phyloP scores from a whole-genome alignment of 345 rosid species.

The Viola odorata region DNA sequence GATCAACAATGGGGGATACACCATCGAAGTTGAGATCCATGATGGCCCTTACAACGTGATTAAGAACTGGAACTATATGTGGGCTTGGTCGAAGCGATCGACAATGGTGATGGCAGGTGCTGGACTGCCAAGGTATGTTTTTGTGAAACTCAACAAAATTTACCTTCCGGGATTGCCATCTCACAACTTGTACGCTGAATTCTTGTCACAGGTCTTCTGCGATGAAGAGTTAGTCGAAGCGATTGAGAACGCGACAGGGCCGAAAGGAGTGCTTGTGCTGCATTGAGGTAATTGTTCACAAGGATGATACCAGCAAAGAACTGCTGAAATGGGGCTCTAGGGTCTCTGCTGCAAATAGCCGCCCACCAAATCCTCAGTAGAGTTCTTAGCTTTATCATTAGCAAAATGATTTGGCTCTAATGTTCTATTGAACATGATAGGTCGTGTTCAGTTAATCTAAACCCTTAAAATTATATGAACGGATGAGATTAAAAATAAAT shows the following conservation, averaged over 20 bases:
- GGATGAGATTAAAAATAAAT: too few relatives aligned
- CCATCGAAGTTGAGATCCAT: background rate
- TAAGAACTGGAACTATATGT: conserved; percentile 74
- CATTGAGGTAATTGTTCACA: conserved; percentile 5
- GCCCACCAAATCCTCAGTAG: conserved; percentile 66
- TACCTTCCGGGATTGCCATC: background rate
- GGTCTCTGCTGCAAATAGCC: conserved; percentile 69
- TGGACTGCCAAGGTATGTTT: conserved; percentile 4
- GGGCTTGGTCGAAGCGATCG: conserved; percentile 49
- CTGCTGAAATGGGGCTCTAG: conserved; percentile 71
- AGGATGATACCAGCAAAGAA: conserved; percentile 19
- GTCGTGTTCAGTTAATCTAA: too few relatives aligned
- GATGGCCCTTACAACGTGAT: conserved; percentile 37
- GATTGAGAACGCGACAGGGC: conserved; percentile 3
- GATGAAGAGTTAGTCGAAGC: conserved; percentile 4
- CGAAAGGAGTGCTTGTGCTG: conserved; percentile 5
- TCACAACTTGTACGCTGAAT: too few relatives aligned
- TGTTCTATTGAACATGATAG: too few relatives aligned
- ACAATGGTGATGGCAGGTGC: conserved; percentile 20
- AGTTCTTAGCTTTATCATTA: background rate
- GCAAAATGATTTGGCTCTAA: too few relatives aligned
- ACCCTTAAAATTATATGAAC: too few relatives aligned
- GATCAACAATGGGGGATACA: background rate
- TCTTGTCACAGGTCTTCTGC: background rate
- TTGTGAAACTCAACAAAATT: background rate